A percentile compares a stretch with the other conserved stretches of the same genome.
Conservation (phyloP, 495 filamentous ascomycete genomes). For the Tuber calosporum region DNA sequence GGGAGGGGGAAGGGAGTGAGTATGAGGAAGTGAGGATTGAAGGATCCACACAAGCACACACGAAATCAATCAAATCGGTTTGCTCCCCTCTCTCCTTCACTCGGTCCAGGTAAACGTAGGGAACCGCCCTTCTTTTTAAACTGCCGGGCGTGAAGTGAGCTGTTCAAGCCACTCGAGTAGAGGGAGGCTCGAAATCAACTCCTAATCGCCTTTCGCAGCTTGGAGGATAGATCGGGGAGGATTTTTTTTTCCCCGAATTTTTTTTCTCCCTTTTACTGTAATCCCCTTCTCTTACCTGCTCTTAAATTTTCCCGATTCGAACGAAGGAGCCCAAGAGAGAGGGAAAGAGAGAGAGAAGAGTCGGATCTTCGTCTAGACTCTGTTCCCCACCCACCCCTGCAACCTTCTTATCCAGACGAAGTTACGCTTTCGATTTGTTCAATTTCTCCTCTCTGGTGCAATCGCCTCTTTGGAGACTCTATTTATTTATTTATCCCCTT, state of each 20-base stretch:
- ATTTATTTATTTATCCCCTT: background rate
- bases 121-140: background rate
- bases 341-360: background rate
- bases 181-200: background rate
- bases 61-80: background rate
- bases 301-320: background rate
- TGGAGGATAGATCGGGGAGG: background rate
- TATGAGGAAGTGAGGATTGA: background rate
- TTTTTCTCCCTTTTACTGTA: background rate
- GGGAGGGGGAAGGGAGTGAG: background rate
- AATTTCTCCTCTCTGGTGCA: background rate
- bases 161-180: background rate
- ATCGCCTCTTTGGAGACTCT: background rate
- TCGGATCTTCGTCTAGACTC: background rate
- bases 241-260: too few species aligned
- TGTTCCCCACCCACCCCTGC: background rate
- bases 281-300: background rate
- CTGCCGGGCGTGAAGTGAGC: constrained; percentile 1
- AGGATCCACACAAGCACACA: background rate
- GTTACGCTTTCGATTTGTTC: background rate
- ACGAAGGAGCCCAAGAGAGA: background rate
- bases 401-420: background rate
- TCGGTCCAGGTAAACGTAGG: background rate
- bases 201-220: background rate
- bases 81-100: background rate